Evolutionary conservation across 495 filamentous ascomycete genomes (phyloP), one percentile per base, ranked within the genome.

Genomic region (Sordaria brevicollis): DNA sequence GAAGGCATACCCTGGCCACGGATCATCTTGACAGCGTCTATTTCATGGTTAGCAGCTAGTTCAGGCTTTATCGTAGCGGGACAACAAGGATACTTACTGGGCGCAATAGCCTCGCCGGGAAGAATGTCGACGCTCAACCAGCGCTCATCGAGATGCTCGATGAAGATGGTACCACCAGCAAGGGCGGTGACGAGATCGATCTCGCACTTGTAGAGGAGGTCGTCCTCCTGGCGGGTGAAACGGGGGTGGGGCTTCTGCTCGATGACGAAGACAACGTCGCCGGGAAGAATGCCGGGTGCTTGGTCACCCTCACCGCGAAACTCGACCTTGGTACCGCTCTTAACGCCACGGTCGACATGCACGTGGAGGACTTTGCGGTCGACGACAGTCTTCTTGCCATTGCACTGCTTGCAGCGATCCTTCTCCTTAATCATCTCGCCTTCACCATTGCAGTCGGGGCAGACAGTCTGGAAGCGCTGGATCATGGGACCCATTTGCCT

Each of bases 401-500:
- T 87, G 82, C 95, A 99, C 70, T 83, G 81, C 88, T 97, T 97
- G 89, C 95, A 99, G 78, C 90, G 88, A 80, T 98, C 96, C 85
- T 94, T 93, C 66, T 98, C 95, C 73, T 91, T 91, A 78, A 99
- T 92, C 69, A 90, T 93, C 83, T 99, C 96, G 65, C 96, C 93
- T 80, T 98, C 96, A 71, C 95, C 95, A 70, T 93, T 92, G 79
- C 95, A 99, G 81, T 99, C 95, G 35, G 93, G 92, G 88, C 95
- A 99, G 71, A 97, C 93, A 21, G 96, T 98, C 87, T 98, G 96
- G 88, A 98, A 98, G 66, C 95, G 92, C 83, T 98, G 96, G 77
- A 98, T 98, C 95, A 99, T 99, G 67, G 95, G 95, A 67, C 96
- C 95, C 94, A 98, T 98, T 85, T 98, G 96, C 75, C 95, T 92